Percentiles rank a stretch among this genome's conserved stretches.
These are phyloP conservation scores for Lasiosphaeria hispida DNA, from an alignment of 495 filamentous ascomycete species.

Conservation along the genomic window DNA sequence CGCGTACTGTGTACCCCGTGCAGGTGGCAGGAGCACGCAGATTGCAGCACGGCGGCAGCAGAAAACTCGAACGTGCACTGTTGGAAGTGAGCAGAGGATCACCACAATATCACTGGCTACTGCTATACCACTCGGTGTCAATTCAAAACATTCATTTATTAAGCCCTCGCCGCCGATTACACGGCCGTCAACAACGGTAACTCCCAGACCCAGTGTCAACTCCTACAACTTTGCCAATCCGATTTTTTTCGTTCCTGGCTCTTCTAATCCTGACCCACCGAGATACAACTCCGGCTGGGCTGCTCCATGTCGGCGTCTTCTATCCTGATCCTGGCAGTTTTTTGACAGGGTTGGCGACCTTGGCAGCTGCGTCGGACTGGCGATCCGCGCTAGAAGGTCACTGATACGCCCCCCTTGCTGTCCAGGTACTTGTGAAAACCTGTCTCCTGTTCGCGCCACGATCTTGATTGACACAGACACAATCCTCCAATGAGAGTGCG, in stretches of 20 bases:
- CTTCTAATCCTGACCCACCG: no score
- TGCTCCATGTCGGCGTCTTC: not conserved
- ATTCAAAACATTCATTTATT: no score
- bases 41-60: no score
- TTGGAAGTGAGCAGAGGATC: no score
- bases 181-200: no score
- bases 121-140: no score
- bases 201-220: no score
- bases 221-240: no score
- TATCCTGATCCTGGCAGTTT: not conserved
- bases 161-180: no score
- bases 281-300: not conserved
- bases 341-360: conserved; percentile 4
- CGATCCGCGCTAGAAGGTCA: not conserved
- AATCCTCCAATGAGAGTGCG: conserved; percentile 15
- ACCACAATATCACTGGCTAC: no score
- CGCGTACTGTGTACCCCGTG: conserved; percentile 5
- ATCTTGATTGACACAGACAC: conserved; percentile 12
- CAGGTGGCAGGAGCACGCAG: not conserved
- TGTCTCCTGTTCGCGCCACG: conserved; percentile 20
- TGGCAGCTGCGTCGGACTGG: conserved; percentile 11
- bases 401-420: not conserved
- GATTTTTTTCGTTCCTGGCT: no score
- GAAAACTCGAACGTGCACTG: no score
- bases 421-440: conserved; percentile 15